Evolutionary conservation across 306 rosid species (phyloP).

Genomic region (Crotalaria pallida): DNA sequence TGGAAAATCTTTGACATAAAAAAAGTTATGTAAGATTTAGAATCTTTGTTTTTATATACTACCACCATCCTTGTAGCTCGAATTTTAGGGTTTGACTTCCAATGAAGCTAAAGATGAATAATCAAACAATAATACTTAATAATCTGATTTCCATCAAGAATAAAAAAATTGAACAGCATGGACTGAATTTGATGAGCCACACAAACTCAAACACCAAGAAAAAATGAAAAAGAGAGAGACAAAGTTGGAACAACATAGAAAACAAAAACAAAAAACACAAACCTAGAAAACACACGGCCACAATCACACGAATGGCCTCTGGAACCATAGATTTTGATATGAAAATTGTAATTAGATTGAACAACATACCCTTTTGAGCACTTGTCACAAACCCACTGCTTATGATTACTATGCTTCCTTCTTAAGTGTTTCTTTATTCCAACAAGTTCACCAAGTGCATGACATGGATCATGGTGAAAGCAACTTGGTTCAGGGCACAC

Average conservation of each 20-base stretch:
- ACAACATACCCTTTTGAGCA: constrained; percentile 94
- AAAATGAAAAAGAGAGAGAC: neutral
- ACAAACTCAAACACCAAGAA: neutral
- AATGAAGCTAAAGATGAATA: constrained; percentile 17
- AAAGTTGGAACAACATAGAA: neutral
- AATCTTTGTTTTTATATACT: constrained; percentile 5
- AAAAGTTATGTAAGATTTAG: constrained; percentile 4
- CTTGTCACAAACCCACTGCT: constrained; percentile 91
- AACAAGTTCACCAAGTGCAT: constrained; percentile 92
- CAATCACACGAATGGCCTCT: constrained; percentile 98
- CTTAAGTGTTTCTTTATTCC: constrained; percentile 92
- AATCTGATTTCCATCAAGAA: constrained; percentile 9
- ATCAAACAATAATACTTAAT: neutral
- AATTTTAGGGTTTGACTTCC: constrained; percentile 40
- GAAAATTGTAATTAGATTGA: constrained; percentile 94
- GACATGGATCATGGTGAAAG: constrained; percentile 86
- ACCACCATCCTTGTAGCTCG: constrained; percentile 12
- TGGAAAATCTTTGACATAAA: constrained; percentile 12
- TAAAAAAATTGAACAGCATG: constrained; percentile 12
- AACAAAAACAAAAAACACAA: neutral
- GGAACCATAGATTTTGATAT: constrained; percentile 96
- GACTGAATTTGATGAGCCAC: constrained; percentile 20
- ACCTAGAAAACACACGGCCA: constrained; percentile 99
- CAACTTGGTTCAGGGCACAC: constrained; percentile 91
- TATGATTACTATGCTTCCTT: constrained; percentile 81